Percentiles rank a stretch among this genome's conserved stretches.
phyloP scores from a whole-genome alignment of 345 rosid genomes.

The Atalantia buxifolia region DNA sequence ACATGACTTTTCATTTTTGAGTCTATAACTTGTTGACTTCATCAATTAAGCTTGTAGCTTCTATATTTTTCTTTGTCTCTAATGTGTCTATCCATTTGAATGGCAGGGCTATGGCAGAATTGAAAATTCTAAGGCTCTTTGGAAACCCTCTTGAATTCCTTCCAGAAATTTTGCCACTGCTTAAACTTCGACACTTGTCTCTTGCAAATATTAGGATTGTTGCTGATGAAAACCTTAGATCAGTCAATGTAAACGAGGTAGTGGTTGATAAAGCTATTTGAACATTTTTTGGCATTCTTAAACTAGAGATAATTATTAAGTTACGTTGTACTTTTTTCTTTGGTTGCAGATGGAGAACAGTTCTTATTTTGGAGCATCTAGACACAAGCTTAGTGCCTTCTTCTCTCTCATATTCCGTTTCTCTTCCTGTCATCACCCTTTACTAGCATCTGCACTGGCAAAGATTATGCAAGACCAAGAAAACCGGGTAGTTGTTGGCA shows the following conservation, averaged over 20 bases:
- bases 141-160: conserved; percentile 98
- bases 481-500: conserved; percentile 81
- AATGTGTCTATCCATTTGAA: conserved; percentile 39
- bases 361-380: conserved; percentile 91
- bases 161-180: conserved; percentile 91
- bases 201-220: conserved; percentile 89
- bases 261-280: background rate
- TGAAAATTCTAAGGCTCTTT: conserved; percentile 81
- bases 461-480: conserved; percentile 97
- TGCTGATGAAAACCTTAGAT: conserved; percentile 90
- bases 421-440: conserved; percentile 98
- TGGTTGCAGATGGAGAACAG: conserved; percentile 78
- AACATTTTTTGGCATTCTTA: background rate
- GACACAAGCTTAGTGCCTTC: conserved; percentile 95
- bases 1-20: conserved; percentile 14
- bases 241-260: conserved; percentile 93
- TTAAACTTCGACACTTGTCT: conserved; percentile 87
- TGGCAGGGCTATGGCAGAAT: conserved; percentile 88
- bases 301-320: background rate
- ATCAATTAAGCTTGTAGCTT: conserved; percentile 6
- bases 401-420: conserved; percentile 96
- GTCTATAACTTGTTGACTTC: conserved; percentile 3
- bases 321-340: conserved; percentile 8
- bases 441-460: conserved; percentile 93
- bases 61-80: conserved; percentile 26